Evolutionary conservation across 306 rosid species (phyloP).

Genomic region (Echinosophora koreensis): DNA sequence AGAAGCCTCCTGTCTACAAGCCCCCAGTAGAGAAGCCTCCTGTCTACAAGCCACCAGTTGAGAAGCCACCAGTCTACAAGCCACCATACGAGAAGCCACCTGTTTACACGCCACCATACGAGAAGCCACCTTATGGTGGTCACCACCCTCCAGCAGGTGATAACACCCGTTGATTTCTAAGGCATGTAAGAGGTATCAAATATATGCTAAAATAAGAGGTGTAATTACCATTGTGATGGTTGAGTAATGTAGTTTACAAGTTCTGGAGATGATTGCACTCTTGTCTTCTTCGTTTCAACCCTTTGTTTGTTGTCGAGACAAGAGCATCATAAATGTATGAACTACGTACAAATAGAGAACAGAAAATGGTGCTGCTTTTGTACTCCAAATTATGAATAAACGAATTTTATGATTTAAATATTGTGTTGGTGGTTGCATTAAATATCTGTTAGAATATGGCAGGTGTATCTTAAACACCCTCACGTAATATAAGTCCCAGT

Average conservation of each 20-base stretch:
- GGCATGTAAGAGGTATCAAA: not conserved
- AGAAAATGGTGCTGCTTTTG: not conserved
- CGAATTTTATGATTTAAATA: not conserved
- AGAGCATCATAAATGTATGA: not conserved
- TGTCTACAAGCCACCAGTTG: not conserved
- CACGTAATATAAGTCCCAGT: no score
- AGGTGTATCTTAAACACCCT: no score
- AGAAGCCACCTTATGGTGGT: not conserved
- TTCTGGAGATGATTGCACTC: not conserved
- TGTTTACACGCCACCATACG: not conserved
- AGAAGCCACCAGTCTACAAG: not conserved
- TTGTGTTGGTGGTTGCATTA: not conserved
- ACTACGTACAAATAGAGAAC: not conserved
- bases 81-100: not conserved
- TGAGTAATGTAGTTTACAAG: not conserved
- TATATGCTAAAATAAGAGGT: not conserved
- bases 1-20: not conserved
- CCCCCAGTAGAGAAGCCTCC: not conserved
- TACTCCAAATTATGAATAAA: conserved; percentile 6
- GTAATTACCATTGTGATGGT: not conserved
- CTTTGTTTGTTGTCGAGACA: not conserved
- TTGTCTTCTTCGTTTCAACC: not conserved
- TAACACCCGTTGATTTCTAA: not conserved
- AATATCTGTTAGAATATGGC: not conserved
- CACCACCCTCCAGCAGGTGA: not conserved